Conservation (phyloP, 1,284 basidiomycete genomes). For the Cutaneotrichosporon sp. region DNA sequence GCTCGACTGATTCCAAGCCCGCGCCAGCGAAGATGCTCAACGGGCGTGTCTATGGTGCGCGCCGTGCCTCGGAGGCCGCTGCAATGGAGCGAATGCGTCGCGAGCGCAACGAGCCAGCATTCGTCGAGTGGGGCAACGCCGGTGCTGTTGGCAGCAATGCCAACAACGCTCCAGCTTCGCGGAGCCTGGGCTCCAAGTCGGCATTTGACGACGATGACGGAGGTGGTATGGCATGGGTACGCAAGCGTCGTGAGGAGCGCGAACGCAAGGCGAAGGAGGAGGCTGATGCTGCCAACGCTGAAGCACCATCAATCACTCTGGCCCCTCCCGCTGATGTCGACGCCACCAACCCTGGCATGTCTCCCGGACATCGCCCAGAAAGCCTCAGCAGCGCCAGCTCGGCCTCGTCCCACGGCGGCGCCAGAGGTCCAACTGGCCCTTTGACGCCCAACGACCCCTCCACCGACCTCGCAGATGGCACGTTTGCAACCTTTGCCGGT, state of each 20-base stretch:
- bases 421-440: conserved; percentile 1
- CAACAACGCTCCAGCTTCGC: background rate
- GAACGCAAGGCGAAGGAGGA: conserved; percentile 27
- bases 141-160: background rate
- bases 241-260: conserved; percentile 40
- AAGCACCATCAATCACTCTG: background rate
- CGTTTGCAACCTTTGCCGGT: background rate
- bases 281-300: conserved; percentile 18
- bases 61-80: conserved; percentile 38
- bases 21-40: conserved; percentile 42
- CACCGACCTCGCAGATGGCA: conserved; percentile 3
- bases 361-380: conserved; percentile 1
- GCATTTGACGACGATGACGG: conserved; percentile 42
- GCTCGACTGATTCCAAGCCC: conserved; percentile 8
- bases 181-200: conserved; percentile 5
- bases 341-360: conserved; percentile 1
- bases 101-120: conserved; percentile 39
- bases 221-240: conserved; percentile 48
- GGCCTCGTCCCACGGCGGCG: conserved; percentile 1
- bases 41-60: conserved; percentile 45
- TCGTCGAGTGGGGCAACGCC: conserved; percentile 45
- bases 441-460: conserved; percentile 12
- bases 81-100: conserved; percentile 23
- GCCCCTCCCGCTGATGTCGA: background rate
- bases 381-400: conserved; percentile 8